Evolutionary conservation across 2,329 filamentous ascomycete species (phyloP).

Genomic region (Calonectria honghensis): DNA sequence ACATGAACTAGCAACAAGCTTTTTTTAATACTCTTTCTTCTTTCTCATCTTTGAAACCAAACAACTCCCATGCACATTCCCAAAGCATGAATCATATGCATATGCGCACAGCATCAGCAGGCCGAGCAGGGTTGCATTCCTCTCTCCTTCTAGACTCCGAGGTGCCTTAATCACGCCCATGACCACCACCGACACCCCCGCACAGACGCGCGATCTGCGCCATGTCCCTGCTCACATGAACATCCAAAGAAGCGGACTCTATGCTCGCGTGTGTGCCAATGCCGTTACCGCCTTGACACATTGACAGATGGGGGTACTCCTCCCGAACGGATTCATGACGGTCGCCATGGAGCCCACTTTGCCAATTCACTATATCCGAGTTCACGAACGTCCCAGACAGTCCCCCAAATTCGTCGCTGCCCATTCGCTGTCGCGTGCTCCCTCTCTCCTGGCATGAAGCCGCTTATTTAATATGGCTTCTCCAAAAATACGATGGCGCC

Average conservation of each 20-base stretch:
- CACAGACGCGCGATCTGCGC: conserved; percentile 30
- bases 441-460: background rate
- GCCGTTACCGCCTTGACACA: conserved; percentile 4
- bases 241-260: conserved; percentile 18
- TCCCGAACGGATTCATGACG: conserved; percentile 1
- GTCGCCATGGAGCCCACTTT: background rate
- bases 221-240: conserved; percentile 22
- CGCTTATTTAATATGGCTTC: conserved; percentile 10
- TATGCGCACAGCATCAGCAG: conserved; percentile 26
- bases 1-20: background rate
- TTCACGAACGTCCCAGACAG: background rate
- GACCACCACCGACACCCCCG: conserved; percentile 14
- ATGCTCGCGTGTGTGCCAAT: conserved; percentile 19
- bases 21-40: background rate
- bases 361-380: background rate
- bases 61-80: conserved; percentile 5
- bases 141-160: conserved; percentile 2
- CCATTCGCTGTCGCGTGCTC: conserved; percentile 21
- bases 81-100: conserved; percentile 22
- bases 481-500: conserved; percentile 26
- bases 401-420: background rate
- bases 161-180: conserved; percentile 10
- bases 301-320: background rate
- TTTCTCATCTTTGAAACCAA: conserved; percentile 1
- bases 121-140: conserved; percentile 12